Evolutionary conservation across 1,284 basidiomycete species (phyloP), one percentile per base, ranked within the genome.

Genomic region (Ustilago hordei): DNA sequence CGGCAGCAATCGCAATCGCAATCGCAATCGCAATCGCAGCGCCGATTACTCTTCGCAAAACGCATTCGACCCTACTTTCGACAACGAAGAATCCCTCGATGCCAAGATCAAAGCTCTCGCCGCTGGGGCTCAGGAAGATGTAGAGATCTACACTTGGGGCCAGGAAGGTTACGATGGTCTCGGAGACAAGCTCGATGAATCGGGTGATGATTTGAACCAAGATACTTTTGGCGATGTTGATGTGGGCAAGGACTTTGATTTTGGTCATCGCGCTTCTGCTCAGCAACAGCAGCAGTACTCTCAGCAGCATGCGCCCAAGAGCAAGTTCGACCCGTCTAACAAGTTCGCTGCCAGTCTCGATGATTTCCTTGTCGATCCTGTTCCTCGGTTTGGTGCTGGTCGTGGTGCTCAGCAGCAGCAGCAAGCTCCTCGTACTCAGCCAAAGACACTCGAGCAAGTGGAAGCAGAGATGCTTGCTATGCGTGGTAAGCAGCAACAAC

Each of bases 151-250:
- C 87, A 93, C 92, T 52, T 95, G 93, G 93, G 93, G 93, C 23
- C 92, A 93, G 80, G 93, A 94, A 55, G 91, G 91, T 79, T 94
- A 94, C 85, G 93, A 95, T 87, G 93, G 92, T n/a, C 90, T 95
- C 11, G 95, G 92, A 53, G 92, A 93, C 86, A 91, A 91, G 66
- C 89, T 98, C 68, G 91, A 93, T 81, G 96, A 98, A 86, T 65
- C 78, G 8, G 74, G 75, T 35, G 80, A 83, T 60, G 81, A 80
- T 34, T 55, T 83, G 19, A 82, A 82, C 71, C 94, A 97, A 84
- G 95, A 97, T 88, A 99, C 96, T 1, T 99, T 99, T 88, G 96
- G 95, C 43, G 71, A 76, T 19, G 48, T 78, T 52, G 81, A 79
- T 50, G 76, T 78, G 31, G 82, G 92, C 85, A 93, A 92, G 86